Base-by-base conservation (phyloP, 2,329 filamentous ascomycete species). In the Botryotinia convoluta region DNA sequence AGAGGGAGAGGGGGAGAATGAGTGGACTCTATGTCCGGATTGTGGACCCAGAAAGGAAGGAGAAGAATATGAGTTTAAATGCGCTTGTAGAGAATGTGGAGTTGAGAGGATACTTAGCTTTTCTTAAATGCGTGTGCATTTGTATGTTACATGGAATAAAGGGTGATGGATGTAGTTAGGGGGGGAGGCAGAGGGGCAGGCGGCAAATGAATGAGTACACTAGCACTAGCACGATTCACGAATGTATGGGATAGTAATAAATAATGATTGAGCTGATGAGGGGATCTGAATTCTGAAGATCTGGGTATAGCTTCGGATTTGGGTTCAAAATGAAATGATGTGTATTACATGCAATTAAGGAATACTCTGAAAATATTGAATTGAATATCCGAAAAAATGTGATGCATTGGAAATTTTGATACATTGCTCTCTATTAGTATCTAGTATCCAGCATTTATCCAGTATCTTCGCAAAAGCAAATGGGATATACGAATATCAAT, bases 41-140 rank as follows among this genome's bases (percentile, higher is more conserved):
- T 78, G 77, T 74, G 77, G 77, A 26, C 73, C 76, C 10, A 74
- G 61, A n/a, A 57, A 62, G 1, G 71, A 74, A 5, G 75, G 62
- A 3, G 73, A 78, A 39, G 32, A 69, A 5, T 78, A 78, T 71
- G 69, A 72, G 18, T 60, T 76, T 44, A 61, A 26, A 4, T 60
- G 71, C 20, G 57, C 59, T 10, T 78, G 77, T 62, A 74, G 73
- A 39, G 48, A n/a, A 9, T 78, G 77, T 72, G 75, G 76, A 3
- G 35, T 71, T 0, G 81, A 84, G 3, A 80, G 78, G 60, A 10
- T 14, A 26, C 9, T 63, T 10, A 32, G 2, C 26, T 51, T 42
- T 35, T 88, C 16, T 44, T 73, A 32, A 12, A 22, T 54, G 48
- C 26, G 26, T n/a, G 26, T 7, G 26, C 26, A 54, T 54, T 54